Evolutionary conservation across 2,329 filamentous ascomycete species (phyloP), one percentile per base, ranked within the genome.

Genomic region (Cercospora nicotianae): DNA sequence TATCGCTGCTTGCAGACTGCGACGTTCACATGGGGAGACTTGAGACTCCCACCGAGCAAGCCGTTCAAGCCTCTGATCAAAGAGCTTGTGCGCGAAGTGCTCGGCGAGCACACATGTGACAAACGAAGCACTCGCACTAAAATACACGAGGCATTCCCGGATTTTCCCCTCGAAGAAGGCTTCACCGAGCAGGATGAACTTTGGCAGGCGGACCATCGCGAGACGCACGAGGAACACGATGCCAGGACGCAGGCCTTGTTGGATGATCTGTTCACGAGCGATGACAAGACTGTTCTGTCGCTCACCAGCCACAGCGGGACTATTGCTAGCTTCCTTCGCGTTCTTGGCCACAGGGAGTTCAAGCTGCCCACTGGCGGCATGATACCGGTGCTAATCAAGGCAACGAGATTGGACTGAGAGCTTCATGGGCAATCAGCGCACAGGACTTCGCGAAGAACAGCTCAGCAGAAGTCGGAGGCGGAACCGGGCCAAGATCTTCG

Each of bases 41-140:
- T 91, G 2, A 72, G 80, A 1, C 75, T 90, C 1, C 87, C 87
- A 0, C 75, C 76, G 7, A 76, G 81, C 3, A 77, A 77, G 10
- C 84, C 83, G 0, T 91, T 90, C 72, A 77, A 78, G 2, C 89
- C 89, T 0, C 80, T 81, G 1, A 79, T 91, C 69, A 91, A 90
- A 77, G 90, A 82, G 80, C 76, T 85, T 39, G 81, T 91, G 70
- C 83, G 90, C 31, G 90, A 92, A 77, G 85, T 86, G 2, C 86
- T 91, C 65, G 87, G 85, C 64, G 86, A 88, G 51, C 90, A 91
- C 75, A 91, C 89, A 0, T 92, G 90, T 75, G 88, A 92, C 77
- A 83, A 86, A 31, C 83, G 90, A 9, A 85, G 84, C 23, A 85
- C 79, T 72, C 85, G 82, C 73, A 82, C 83, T 0, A 82, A 83